A percentile compares a stretch with the other conserved stretches of the same genome.
These are phyloP conservation scores for Ampelocalamus luodianensis DNA, from an alignment of 176 grass and related monocot genomes.

Conservation along the genomic window DNA sequence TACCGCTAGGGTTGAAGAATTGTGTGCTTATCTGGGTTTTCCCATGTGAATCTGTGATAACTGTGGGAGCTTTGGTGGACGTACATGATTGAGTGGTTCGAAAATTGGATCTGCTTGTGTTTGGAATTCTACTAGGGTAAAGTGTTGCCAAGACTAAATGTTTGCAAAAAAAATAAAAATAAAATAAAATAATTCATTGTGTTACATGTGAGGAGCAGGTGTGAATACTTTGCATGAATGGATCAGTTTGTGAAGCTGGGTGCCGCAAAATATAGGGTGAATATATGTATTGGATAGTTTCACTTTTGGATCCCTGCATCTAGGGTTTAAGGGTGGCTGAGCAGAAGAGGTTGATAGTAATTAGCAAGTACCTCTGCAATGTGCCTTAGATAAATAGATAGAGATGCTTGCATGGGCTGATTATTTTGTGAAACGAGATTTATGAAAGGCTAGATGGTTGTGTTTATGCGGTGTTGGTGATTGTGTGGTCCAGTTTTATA, in stretches of 20 bases:
- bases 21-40: not conserved
- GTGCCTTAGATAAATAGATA: not conserved
- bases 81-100: not conserved
- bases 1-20: constrained; percentile 19
- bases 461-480: constrained; percentile 1
- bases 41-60: constrained; percentile 2
- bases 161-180: not conserved
- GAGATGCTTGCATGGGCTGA: constrained; percentile 12
- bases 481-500: not conserved
- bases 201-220: not conserved
- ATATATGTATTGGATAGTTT: constrained; percentile 13
- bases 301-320: not conserved
- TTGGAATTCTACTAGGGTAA: constrained; percentile 26
- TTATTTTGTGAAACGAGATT: not conserved
- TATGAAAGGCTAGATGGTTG: not conserved
- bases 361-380: not conserved
- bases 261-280: not conserved
- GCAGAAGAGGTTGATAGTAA: not conserved
- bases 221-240: constrained; percentile 4
- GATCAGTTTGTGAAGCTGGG: constrained; percentile 13
- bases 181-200: too few species aligned
- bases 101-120: constrained; percentile 31
- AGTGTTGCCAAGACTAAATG: not conserved
- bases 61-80: not conserved
- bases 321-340: constrained; percentile 27